A percentile compares a stretch with the other conserved stretches of the same genome.
Conservation (phyloP, 306 rosid genomes). For the Luffa acutangula region DNA sequence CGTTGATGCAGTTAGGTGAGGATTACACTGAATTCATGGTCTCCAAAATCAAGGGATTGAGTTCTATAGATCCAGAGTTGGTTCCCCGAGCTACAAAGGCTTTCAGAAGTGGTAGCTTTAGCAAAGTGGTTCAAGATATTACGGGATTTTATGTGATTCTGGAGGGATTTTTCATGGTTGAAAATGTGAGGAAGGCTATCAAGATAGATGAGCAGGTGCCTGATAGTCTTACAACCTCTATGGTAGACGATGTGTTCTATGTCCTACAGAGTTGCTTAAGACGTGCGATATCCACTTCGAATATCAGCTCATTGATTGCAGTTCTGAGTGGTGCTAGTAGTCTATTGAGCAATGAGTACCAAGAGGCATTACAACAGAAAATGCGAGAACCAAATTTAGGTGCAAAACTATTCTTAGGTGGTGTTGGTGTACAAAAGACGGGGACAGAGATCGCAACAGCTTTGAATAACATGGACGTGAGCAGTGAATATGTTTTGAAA, state of each 20-base stretch:
- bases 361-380: conserved; percentile 76
- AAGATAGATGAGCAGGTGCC: conserved; percentile 75
- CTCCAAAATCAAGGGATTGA: conserved; percentile 66
- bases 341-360: conserved; percentile 73
- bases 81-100: conserved; percentile 84
- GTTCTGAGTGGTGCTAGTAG: conserved; percentile 83
- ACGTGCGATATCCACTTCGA: conserved; percentile 80
- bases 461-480: conserved; percentile 82
- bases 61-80: conserved; percentile 75
- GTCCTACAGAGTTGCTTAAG: conserved; percentile 85
- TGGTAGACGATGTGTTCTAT: conserved; percentile 96
- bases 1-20: conserved; percentile 84
- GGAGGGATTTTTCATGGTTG: conserved; percentile 97
- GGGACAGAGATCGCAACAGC: conserved; percentile 85
- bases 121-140: conserved; percentile 75
- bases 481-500: conserved; percentile 81
- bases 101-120: conserved; percentile 76
- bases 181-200: conserved; percentile 87
- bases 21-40: conserved; percentile 86
- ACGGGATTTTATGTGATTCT: conserved; percentile 84
- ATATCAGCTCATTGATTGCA: conserved; percentile 82
- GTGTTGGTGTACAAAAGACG: conserved; percentile 76
- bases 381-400: conserved; percentile 90
- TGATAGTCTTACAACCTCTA: conserved; percentile 85
- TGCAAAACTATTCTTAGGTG: conserved; percentile 84